These are phyloP conservation scores for Chlamydomonas eustigma DNA, from an alignment of 139 green algal species.

Conservation along the genomic window DNA sequence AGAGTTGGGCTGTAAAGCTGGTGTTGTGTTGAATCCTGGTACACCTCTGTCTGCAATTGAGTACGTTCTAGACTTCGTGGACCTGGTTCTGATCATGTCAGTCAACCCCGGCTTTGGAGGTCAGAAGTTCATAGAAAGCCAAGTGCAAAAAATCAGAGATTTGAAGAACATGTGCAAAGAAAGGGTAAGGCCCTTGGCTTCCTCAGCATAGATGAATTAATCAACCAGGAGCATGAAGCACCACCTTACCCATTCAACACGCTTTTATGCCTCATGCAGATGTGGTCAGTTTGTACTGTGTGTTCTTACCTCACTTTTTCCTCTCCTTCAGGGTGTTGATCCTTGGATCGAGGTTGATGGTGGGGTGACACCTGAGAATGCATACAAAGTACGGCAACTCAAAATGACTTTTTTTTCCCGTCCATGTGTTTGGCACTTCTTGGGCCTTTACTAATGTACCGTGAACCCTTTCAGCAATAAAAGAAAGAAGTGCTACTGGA, in stretches of 20 bases:
- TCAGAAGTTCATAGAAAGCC: constrained; percentile 97
- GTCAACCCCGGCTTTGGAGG: constrained; percentile 99
- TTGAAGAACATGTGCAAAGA: constrained; percentile 88
- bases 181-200: constrained; percentile 46
- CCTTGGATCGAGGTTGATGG: constrained; percentile 99
- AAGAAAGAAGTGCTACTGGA: not conserved
- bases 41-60: constrained; percentile 83
- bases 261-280: no score
- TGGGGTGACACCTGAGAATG: constrained; percentile 90
- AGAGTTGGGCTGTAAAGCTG: constrained; percentile 92
- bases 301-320: no score
- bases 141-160: constrained; percentile 89
- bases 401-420: not conserved
- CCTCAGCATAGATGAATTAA: not conserved
- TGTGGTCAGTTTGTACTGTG: not conserved
- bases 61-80: constrained; percentile 84
- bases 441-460: no score
- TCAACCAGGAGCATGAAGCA: not conserved
- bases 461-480: no score
- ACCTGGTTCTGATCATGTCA: constrained; percentile 97
- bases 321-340: constrained; percentile 78
- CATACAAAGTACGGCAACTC: constrained; percentile 71
- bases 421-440: no score
- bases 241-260: no score
- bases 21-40: constrained; percentile 97